phyloP scores from a whole-genome alignment of 23 red algal species.

The Gracilaria caudata region DNA sequence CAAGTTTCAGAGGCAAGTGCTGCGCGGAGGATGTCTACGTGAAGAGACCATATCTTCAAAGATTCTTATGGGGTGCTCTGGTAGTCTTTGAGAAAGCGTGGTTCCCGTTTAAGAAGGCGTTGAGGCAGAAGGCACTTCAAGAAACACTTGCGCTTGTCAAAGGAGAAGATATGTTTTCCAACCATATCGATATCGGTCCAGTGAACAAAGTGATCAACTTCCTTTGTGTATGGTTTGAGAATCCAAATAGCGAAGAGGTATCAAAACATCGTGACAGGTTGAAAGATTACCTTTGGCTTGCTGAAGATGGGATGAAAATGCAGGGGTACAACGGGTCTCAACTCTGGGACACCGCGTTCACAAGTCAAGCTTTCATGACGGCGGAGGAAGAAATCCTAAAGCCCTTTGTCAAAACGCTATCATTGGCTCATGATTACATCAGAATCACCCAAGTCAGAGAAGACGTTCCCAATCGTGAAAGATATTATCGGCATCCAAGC shows the following conservation, averaged over 20 bases:
- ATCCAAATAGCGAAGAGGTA: slow-evolving; percentile 65
- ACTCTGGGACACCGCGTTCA: slow-evolving; percentile 99
- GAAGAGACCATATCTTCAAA: slow-evolving; percentile 82
- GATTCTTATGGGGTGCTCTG: slow-evolving; percentile 84
- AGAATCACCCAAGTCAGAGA: slow-evolving; percentile 91
- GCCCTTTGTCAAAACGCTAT: slow-evolving; percentile 75
- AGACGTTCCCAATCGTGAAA: slow-evolving; percentile 78
- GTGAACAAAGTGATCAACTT: slow-evolving; percentile 99
- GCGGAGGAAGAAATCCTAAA: slow-evolving; percentile 11
- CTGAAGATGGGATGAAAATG: slow-evolving; percentile 99
- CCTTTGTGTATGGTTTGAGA: slow-evolving; percentile 83
- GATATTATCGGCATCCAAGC: slow-evolving; percentile 92
- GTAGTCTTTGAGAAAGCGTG: slow-evolving; percentile 68
- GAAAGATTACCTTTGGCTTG: slow-evolving; percentile 98
- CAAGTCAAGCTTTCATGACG: slow-evolving; percentile 82
- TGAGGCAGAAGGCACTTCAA: slow-evolving; percentile 66
- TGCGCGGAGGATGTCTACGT: slow-evolving; percentile 88
- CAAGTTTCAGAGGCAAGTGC: slow-evolving; percentile 67
- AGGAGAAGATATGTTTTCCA: slow-evolving; percentile 84
- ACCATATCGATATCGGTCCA: slow-evolving; percentile 93
- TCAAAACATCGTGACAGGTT: slow-evolving; percentile 80
- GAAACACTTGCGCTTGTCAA: slow-evolving; percentile 80
- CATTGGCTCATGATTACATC: slow-evolving; percentile 79
- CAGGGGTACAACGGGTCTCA: slow-evolving; percentile 99
- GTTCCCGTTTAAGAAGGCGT: slow-evolving; percentile 72